A percentile compares a stretch with the other conserved stretches of the same genome.
phyloP scores from a whole-genome alignment of 441 rosid genomes.

The Raphanus hybrid region DNA sequence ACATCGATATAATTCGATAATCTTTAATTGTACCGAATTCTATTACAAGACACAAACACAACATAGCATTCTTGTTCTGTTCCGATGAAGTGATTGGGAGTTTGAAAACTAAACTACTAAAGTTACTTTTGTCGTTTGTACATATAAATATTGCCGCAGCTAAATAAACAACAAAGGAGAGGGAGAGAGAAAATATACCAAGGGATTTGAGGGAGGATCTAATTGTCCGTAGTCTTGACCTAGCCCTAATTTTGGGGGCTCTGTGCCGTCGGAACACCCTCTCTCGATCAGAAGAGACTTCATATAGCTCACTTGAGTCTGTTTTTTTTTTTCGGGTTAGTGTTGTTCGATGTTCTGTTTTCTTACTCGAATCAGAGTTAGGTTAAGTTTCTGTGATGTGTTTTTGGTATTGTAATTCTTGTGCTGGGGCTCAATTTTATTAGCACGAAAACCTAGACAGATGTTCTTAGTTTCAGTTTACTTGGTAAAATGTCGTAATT shows the following conservation, averaged over 20 bases:
- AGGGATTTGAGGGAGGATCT: constrained; percentile 13
- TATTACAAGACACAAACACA: not conserved
- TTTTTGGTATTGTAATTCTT: constrained; percentile 17
- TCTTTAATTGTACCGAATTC: not conserved
- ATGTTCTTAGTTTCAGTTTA: too few species aligned
- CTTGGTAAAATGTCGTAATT: not conserved
- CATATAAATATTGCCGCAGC: not conserved
- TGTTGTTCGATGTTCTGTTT: constrained; percentile 1
- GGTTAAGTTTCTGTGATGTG: constrained; percentile 7
- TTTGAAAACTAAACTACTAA: not conserved
- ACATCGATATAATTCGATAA: too few species aligned
- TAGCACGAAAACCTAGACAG: too few species aligned
- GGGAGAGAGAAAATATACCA: not conserved
- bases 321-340: constrained; percentile 27
- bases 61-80: not conserved
- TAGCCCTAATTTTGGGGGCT: constrained; percentile 24
- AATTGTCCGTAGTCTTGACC: not conserved
- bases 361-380: constrained; percentile 22
- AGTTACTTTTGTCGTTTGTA: not conserved
- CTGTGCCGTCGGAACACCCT: not conserved
- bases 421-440: too few species aligned
- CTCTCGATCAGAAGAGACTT: not conserved
- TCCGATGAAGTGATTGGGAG: not conserved
- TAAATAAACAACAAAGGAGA: not conserved
- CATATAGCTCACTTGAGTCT: constrained; percentile 5